Evolutionary conservation across 768 basidiomycete species (phyloP).

Genomic region (Lentinula sp.): DNA sequence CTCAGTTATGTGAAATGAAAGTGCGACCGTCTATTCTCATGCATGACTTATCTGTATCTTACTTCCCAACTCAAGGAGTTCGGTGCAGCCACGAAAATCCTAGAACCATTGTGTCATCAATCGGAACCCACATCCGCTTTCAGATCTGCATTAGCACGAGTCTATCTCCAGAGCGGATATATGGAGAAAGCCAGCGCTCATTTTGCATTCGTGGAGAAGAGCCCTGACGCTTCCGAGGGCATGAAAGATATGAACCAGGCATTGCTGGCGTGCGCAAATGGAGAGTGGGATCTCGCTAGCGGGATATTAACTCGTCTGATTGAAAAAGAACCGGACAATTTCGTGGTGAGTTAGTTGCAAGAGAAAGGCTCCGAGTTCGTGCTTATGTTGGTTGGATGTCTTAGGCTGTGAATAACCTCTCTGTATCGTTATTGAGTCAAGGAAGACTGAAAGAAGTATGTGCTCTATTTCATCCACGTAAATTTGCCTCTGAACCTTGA

Average conservation of each 20-base stretch:
- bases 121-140: conserved; percentile 44
- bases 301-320: conserved; percentile 37
- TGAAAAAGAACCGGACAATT: conserved; percentile 51
- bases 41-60: neutral
- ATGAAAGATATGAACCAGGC: conserved; percentile 60
- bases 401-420: conserved; percentile 72
- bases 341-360: conserved; percentile 35
- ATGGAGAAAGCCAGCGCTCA: conserved; percentile 52
- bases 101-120: conserved; percentile 59
- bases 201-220: conserved; percentile 44
- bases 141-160: conserved; percentile 63
- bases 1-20: conserved; percentile 83
- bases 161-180: conserved; percentile 72
- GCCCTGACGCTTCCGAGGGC: conserved; percentile 34
- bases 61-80: conserved; percentile 45
- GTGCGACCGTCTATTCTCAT: conserved; percentile 25
- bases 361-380: neutral
- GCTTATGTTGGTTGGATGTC: neutral
- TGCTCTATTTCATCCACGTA: neutral
- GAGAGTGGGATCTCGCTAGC: conserved; percentile 58
- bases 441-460: conserved; percentile 68
- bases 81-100: conserved; percentile 57
- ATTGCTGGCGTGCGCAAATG: conserved; percentile 59
- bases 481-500: neutral
- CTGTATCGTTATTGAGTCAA: conserved; percentile 58